Base-by-base conservation (phyloP, 768 basidiomycete species). In the Pulveroboletus frians region DNA sequence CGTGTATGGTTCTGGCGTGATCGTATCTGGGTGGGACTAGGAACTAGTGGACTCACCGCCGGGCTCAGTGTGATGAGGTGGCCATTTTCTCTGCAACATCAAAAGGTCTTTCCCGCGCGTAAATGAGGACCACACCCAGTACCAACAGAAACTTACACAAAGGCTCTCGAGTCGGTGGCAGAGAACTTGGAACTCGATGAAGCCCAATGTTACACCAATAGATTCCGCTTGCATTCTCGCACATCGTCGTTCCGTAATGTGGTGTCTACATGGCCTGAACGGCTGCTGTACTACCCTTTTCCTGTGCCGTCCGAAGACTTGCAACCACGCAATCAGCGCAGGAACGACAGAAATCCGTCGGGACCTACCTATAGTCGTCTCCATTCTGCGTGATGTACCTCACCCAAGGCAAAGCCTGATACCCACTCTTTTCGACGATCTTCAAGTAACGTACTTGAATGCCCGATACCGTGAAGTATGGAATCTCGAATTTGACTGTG, bases 381-480 rank as follows among this genome's bases (percentile, higher is more conserved):
- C 90, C 91, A 58, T 92, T 89, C 68, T 92, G 88, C 2, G 90
- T 91, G 51, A 94, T 90, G 65, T 92, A 96, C 50, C 93, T 75
- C 51, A 98, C 94, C 94, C 94, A 96, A 1, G 93, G 94, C 38
- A 95, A 69, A 4, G 92, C 91, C 68, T 95, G 92, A 68, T 99
- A 98, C 17, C 93, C 96, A 53, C 89, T 92, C 77, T 98, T 98
- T 71, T 99, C 96, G 0, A 98, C 93, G 45, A 99, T 92, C 71
- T 98, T 98, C 54, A 99, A 78, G 69, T 98, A 98, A 44, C 96
- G 82, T 13, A 99, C 96, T 69, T 97, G 95, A 50, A 97, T 93
- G 4, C 94, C 94, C 0, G 92, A 94, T 5, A 96, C 92, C 0
- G 95, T 98, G 67, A 97, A 98, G 71, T 98, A 98, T 0, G 96